Evolutionary conservation across 176 grass and related monocot genomes (phyloP).

Genomic region (Bonia amplexicaulis): DNA sequence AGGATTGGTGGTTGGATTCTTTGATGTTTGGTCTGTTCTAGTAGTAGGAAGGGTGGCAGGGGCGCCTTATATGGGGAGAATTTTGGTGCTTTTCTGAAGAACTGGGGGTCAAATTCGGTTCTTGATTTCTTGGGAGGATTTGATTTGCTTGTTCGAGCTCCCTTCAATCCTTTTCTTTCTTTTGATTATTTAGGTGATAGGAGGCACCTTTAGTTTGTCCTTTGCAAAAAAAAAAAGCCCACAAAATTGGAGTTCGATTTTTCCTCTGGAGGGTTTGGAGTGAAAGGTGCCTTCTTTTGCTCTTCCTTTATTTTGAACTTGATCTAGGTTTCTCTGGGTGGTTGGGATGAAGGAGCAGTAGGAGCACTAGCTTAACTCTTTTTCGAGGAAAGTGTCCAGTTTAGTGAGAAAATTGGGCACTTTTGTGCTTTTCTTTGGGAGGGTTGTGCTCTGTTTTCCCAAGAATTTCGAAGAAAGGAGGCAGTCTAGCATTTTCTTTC

Average conservation of each 20-base stretch:
- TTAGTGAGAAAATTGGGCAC: not conserved
- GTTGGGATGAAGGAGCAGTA: not conserved
- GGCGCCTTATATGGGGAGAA: not conserved
- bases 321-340: not conserved
- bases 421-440: slow-evolving; percentile 13
- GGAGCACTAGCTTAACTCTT: not conserved
- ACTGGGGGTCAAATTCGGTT: not conserved
- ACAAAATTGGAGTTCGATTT: not conserved
- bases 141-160: slow-evolving; percentile 26
- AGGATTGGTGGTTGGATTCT: not conserved
- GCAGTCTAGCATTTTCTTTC: not conserved
- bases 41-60: not conserved
- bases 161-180: slow-evolving; percentile 4
- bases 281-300: not conserved
- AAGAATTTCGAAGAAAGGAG: slow-evolving; percentile 13
- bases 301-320: not conserved
- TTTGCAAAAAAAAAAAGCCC: not conserved
- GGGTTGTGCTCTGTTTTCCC: not conserved
- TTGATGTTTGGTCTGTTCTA: not conserved
- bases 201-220: not conserved
- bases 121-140: slow-evolving; percentile 16
- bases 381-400: not conserved
- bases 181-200: not conserved
- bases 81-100: slow-evolving; percentile 17
- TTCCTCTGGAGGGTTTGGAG: not conserved